These are phyloP conservation scores for Neurospora sp. DNA, from an alignment of 495 filamentous ascomycete genomes.

Conservation along the genomic window DNA sequence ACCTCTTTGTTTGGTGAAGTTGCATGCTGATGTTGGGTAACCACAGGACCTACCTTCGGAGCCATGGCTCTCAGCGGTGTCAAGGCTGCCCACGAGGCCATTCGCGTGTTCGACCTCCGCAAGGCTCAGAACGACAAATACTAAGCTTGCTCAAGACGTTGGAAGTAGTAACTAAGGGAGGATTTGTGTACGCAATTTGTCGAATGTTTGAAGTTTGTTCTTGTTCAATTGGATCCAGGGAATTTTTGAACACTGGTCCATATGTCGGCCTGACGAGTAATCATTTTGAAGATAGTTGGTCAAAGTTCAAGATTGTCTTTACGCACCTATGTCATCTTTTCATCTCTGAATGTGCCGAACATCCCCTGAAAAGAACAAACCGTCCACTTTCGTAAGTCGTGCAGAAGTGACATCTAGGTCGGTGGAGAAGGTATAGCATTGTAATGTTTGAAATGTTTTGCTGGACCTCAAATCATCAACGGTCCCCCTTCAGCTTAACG, in stretches of 20 bases:
- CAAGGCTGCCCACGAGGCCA: conserved; percentile 77
- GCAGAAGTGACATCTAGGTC: neutral
- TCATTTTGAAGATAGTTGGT: neutral
- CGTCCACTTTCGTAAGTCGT: neutral
- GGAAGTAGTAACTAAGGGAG: neutral
- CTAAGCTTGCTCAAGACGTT: neutral
- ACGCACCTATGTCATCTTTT: neutral
- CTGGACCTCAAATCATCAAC: neutral
- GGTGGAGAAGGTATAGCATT: no score
- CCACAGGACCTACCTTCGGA: conserved; percentile 48
- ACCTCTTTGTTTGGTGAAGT: neutral
- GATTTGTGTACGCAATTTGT: neutral
- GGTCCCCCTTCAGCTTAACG: neutral
- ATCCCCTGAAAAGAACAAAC: neutral
- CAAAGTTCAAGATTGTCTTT: neutral
- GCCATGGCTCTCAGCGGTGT: conserved; percentile 79
- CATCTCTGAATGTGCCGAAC: neutral
- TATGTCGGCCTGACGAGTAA: neutral
- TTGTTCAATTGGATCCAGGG: neutral
- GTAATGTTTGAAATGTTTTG: neutral
- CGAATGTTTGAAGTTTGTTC: neutral
- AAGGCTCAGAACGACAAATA: conserved; percentile 45
- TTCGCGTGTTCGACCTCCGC: conserved; percentile 66
- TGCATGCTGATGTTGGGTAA: neutral
- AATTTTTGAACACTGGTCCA: neutral